Percentiles rank a stretch among this genome's conserved stretches.
Conservation (phyloP, 192 early-diverging fungal genomes). For the Coemansia sp. region DNA sequence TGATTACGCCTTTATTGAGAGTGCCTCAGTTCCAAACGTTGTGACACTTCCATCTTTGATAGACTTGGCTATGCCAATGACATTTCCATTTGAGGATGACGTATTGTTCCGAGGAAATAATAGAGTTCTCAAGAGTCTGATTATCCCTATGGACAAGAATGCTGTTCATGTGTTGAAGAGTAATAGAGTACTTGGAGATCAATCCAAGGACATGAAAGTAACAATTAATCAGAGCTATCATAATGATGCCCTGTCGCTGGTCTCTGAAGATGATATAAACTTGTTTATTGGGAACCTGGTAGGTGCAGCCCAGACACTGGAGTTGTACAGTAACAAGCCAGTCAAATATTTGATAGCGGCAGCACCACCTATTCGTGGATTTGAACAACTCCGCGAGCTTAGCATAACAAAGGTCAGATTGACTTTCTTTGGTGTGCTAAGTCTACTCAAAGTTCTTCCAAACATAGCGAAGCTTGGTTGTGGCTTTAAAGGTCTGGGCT, state of each 20-base stretch:
- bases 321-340: not conserved
- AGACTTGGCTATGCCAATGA: not conserved
- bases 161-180: conserved; percentile 29
- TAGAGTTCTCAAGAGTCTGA: not conserved
- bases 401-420: not conserved
- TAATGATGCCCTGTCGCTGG: conserved; percentile 77
- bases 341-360: not conserved
- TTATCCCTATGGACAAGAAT: not conserved
- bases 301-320: not conserved
- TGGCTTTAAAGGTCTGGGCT: not conserved
- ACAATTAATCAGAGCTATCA: conserved; percentile 92
- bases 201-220: conserved; percentile 69
- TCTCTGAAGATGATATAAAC: conserved; percentile 54
- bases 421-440: not conserved
- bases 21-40: not conserved
- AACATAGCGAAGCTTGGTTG: not conserved
- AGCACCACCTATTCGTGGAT: not conserved
- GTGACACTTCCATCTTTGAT: not conserved
- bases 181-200: conserved; percentile 67
- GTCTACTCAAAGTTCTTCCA: not conserved
- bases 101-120: not conserved
- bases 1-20: not conserved
- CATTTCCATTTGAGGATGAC: not conserved
- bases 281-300: conserved; percentile 66
- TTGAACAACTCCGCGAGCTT: not conserved